These are phyloP conservation scores for Calocybe gangraenosa DNA, from an alignment of 768 basidiomycete species.

Conservation along the genomic window DNA sequence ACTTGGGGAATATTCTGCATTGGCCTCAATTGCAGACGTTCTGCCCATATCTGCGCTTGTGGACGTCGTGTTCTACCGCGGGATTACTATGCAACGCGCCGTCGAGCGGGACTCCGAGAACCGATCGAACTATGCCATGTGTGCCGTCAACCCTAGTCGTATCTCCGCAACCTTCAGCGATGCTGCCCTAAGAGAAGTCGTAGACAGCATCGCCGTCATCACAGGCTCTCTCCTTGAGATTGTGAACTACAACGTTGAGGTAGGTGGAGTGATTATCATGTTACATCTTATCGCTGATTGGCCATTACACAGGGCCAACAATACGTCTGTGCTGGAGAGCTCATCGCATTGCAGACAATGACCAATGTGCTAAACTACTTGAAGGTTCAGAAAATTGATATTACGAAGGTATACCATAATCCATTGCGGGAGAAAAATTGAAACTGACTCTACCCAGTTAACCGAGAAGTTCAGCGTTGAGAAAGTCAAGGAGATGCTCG, in stretches of 20 bases:
- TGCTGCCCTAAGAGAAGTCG: constrained; percentile 93
- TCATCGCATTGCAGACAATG: constrained; percentile 87
- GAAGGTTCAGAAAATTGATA: constrained; percentile 95
- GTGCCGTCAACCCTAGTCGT: constrained; percentile 96
- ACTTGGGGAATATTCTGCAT: constrained; percentile 95
- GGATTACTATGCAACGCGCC: constrained; percentile 99
- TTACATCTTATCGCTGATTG: constrained; percentile 4
- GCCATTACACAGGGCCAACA: constrained; percentile 77
- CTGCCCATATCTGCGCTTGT: constrained; percentile 92
- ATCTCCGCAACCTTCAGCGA: constrained; percentile 95
- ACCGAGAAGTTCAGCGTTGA: constrained; percentile 86
- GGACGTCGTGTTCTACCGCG: constrained; percentile 99
- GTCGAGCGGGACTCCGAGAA: constrained; percentile 93
- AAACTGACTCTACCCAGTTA: constrained; percentile 42
- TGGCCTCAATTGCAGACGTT: constrained; percentile 96
- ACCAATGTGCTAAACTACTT: constrained; percentile 96
- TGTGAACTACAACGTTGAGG: constrained; percentile 95
- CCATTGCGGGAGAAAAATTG: too few relatives aligned
- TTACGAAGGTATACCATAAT: constrained; percentile 56
- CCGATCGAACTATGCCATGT: constrained; percentile 97
- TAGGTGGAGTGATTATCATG: constrained; percentile 29
- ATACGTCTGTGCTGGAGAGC: constrained; percentile 98
- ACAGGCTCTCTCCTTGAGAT: constrained; percentile 90
- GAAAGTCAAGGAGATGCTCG: constrained; percentile 94
- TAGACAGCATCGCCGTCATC: constrained; percentile 78